phyloP scores from a whole-genome alignment of 1,284 basidiomycete genomes.

The Moniliophthora roreri region DNA sequence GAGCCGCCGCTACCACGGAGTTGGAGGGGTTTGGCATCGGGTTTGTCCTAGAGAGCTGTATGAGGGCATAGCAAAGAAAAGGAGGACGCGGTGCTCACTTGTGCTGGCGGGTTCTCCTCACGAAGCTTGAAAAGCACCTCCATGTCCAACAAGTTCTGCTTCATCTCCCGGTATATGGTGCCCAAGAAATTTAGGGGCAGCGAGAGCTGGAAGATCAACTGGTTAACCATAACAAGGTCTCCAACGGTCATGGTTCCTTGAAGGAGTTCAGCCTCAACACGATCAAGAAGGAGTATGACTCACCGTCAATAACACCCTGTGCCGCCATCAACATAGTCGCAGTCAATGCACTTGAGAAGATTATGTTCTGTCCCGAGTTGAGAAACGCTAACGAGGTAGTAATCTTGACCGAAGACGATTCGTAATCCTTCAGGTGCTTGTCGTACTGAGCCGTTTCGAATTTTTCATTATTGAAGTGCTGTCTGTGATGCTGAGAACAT shows the following conservation, averaged over 20 bases:
- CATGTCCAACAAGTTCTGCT: constrained; percentile 97
- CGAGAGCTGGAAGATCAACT: constrained; percentile 97
- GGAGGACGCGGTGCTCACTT: constrained; percentile 45
- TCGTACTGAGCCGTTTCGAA: constrained; percentile 94
- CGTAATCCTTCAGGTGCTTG: constrained; percentile 84
- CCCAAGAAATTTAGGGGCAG: constrained; percentile 96
- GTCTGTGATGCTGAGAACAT: constrained; percentile 18
- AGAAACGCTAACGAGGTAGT: constrained; percentile 91
- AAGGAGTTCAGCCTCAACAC: neutral
- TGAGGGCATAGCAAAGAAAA: neutral
- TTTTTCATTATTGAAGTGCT: constrained; percentile 98
- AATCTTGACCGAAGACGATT: constrained; percentile 92
- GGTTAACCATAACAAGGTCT: constrained; percentile 98
- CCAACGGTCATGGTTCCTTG: constrained; percentile 96
- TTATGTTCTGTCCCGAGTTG: constrained; percentile 96
- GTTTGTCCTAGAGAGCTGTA: constrained; percentile 53
- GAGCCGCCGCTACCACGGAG: constrained; percentile 87
- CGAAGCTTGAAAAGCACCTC: constrained; percentile 93
- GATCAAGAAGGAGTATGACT: constrained; percentile 15
- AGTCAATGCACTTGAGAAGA: constrained; percentile 92
- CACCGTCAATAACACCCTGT: constrained; percentile 90
- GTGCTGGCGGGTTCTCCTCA: constrained; percentile 75
- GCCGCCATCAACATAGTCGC: constrained; percentile 97
- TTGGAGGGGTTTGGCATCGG: constrained; percentile 65
- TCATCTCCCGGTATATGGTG: constrained; percentile 94